Evolutionary conservation across 441 rosid species (phyloP).

Genomic region (Euphorbia corollata): DNA sequence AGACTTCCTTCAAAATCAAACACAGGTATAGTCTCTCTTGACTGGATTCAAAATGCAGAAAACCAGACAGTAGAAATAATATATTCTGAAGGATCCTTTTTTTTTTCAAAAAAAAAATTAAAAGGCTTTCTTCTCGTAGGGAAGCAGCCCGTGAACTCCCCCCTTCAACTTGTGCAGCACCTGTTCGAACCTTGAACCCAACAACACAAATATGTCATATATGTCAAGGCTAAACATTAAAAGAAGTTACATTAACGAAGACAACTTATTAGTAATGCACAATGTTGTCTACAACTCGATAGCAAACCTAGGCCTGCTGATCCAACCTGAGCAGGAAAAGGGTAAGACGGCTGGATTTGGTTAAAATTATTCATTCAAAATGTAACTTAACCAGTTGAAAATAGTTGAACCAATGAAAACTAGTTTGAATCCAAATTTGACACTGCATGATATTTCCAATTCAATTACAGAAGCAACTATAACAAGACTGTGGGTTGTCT

Average conservation of each 20-base stretch:
- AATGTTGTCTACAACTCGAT: background rate
- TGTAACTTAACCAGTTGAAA: too few species aligned
- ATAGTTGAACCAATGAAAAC: too few species aligned
- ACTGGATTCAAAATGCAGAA: background rate
- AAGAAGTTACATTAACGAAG: background rate
- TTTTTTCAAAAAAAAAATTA: too few species aligned
- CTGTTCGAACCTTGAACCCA: conserved; percentile 49
- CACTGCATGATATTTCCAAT: background rate
- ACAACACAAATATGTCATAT: background rate
- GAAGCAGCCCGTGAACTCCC: conserved; percentile 65
- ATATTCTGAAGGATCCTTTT: background rate
- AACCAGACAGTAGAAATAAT: background rate
- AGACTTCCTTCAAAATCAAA: background rate
- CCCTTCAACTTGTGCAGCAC: conserved; percentile 87
- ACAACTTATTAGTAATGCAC: background rate
- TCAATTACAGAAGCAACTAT: background rate
- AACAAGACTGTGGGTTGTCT: too few species aligned
- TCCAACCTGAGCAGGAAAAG: background rate
- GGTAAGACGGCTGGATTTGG: background rate
- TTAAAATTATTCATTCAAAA: too few species aligned
- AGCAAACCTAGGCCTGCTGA: background rate
- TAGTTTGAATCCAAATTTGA: background rate
- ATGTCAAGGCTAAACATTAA: background rate
- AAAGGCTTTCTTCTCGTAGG: conserved; percentile 63
- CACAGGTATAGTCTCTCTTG: background rate